Evolutionary conservation across 257 asterid genomes (phyloP).

Genomic region (Solanum chmielewskii): DNA sequence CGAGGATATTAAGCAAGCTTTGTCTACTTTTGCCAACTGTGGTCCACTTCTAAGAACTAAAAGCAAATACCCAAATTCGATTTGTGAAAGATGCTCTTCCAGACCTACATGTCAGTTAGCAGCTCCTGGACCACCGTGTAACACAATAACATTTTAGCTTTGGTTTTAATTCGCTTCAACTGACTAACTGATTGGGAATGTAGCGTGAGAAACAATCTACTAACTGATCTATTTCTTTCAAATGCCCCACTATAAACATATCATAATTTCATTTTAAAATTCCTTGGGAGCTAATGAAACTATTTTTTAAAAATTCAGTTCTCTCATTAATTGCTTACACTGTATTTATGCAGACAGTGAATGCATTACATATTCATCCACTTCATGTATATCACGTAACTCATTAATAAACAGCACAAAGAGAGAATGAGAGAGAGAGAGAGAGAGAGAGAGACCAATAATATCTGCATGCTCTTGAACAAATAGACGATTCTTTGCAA

Average conservation of each 20-base stretch:
- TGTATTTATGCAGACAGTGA: background rate
- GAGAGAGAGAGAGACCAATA: constrained; percentile 36
- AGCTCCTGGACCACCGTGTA: background rate
- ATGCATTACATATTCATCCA: background rate
- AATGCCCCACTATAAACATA: background rate
- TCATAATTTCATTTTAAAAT: background rate
- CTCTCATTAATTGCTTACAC: background rate
- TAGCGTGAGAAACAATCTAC: background rate
- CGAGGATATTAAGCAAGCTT: background rate
- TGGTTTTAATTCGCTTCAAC: background rate
- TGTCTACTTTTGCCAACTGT: background rate
- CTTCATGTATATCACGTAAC: background rate
- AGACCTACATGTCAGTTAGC: background rate
- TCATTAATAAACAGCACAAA: background rate
- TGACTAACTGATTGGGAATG: background rate
- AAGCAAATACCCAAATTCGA: background rate
- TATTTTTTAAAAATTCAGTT: background rate
- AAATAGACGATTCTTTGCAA: constrained; percentile 64
- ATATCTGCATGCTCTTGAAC: constrained; percentile 95
- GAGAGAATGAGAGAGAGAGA: constrained; percentile 7
- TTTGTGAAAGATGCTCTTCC: background rate
- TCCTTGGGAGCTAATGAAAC: background rate
- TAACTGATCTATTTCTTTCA: background rate
- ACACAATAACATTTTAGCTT: background rate
- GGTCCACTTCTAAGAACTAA: background rate